These are phyloP conservation scores for Hypoxylon sp. DNA, from an alignment of 2,329 filamentous ascomycete genomes.

Conservation along the genomic window DNA sequence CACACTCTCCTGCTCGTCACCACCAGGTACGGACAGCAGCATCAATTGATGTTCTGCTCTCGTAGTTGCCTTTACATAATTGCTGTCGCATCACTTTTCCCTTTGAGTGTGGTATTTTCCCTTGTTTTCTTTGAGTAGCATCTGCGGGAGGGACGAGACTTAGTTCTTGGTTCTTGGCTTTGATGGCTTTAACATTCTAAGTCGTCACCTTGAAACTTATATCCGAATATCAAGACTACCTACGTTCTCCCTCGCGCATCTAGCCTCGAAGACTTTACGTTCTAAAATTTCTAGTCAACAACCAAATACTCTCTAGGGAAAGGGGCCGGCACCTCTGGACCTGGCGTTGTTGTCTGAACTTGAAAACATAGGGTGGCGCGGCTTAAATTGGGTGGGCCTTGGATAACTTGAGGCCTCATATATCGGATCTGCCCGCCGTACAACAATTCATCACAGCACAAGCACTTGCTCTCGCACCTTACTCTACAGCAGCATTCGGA, in stretches of 20 bases:
- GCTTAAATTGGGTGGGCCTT: constrained; percentile 25
- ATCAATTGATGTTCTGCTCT: constrained; percentile 29
- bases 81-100: constrained; percentile 15
- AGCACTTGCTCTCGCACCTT: neutral
- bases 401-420: constrained; percentile 18
- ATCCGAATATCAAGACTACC: constrained; percentile 15
- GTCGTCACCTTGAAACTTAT: constrained; percentile 18
- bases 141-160: constrained; percentile 15
- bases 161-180: constrained; percentile 22
- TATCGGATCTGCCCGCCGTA: constrained; percentile 16
- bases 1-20: constrained; percentile 18
- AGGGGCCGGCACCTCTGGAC: constrained; percentile 35
- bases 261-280: constrained; percentile 8
- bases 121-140: constrained; percentile 11
- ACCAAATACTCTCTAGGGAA: constrained; percentile 14
- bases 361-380: constrained; percentile 24
- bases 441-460: constrained; percentile 9
- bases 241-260: neutral
- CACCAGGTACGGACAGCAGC: constrained; percentile 12
- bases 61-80: constrained; percentile 15
- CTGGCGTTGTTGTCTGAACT: constrained; percentile 15
- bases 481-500: neutral
- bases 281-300: constrained; percentile 14
- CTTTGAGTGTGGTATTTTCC: constrained; percentile 17
- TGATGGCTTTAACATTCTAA: constrained; percentile 20